Base-by-base conservation (phyloP, 1,284 basidiomycete species). In the Tilletiaria anomala region DNA sequence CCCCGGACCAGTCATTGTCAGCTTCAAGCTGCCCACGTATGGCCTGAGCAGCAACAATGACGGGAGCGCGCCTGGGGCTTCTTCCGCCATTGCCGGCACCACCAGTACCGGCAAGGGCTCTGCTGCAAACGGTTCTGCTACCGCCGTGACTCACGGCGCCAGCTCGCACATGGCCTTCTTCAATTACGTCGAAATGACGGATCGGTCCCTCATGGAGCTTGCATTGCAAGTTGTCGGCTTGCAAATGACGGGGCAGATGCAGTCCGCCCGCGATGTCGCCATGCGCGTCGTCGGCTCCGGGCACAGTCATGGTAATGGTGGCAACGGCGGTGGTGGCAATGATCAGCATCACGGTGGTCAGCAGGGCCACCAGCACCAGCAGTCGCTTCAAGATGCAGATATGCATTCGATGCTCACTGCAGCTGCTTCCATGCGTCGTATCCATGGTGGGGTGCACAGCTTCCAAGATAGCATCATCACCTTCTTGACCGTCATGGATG, bases 241-340 rank as follows among this genome's bases (percentile, higher is more conserved):
- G 50, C 88, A 91, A 72, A 89, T 93, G 84, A 93, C 86, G 0
- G 88, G 88, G 29, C 83, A 86, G 61, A 80, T 91, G 40, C 84
- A 91, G 56, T 83, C 88, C 44, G 84, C 87, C 3, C 80, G 83
- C 67, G 83, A 87, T 51, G 82, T 91, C 32, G 88, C 88, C 14
- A 68, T 71, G 59, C 60, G 68, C 12, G 68, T 71, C 32, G 68
- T 71, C 17, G 58, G 56, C 12, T 58, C 62, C 18, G 52, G 56
- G 15, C 47, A 44, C 21, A 40, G 33, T 35, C 18, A 22, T n/a
- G 38, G 26, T 20, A 26, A 19, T 16, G 35, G 41, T 15, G 21
- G 34, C 12, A 17, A 5, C 19, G 38, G 38, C 14, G 15, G 26
- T 15, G 23, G 36, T 17, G 22, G 21, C 3, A 18, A 18, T 19